phyloP scores from a whole-genome alignment of 2,329 filamentous ascomycete species.

The Raffaelea albimanens region DNA sequence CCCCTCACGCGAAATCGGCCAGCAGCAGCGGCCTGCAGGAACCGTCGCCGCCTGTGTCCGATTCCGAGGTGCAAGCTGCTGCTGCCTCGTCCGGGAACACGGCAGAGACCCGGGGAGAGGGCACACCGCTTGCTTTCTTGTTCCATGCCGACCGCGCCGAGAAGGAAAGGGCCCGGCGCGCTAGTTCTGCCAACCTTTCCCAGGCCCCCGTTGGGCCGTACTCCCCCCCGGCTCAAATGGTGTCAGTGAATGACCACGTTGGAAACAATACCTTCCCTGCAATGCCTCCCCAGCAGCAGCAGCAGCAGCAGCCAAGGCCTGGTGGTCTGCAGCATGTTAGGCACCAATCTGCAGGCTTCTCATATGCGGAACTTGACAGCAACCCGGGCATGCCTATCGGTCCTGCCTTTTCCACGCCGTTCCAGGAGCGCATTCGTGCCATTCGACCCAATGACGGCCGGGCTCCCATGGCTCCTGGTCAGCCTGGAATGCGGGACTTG shows the following conservation, averaged over 20 bases:
- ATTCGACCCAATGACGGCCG: slow-evolving; percentile 27
- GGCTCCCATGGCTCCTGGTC: background rate
- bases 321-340: slow-evolving; percentile 16
- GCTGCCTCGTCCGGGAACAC: slow-evolving; percentile 10
- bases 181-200: slow-evolving; percentile 38
- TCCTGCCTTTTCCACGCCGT: slow-evolving; percentile 60
- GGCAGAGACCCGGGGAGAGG: slow-evolving; percentile 23
- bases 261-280: slow-evolving; percentile 1
- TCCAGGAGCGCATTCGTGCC: slow-evolving; percentile 51
- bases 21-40: slow-evolving; percentile 28
- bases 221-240: slow-evolving; percentile 31
- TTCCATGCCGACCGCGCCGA: slow-evolving; percentile 82
- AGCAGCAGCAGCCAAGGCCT: slow-evolving; percentile 4
- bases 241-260: slow-evolving; percentile 17
- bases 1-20: slow-evolving; percentile 37
- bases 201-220: slow-evolving; percentile 41
- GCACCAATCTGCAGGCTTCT: slow-evolving; percentile 44
- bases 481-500: slow-evolving; percentile 4
- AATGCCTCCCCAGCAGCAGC: slow-evolving; percentile 1
- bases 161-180: slow-evolving; percentile 50
- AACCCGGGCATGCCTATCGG: slow-evolving; percentile 45
- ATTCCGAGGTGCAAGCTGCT: slow-evolving; percentile 35
- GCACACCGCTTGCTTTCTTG: slow-evolving; percentile 80
- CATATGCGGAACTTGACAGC: slow-evolving; percentile 60
- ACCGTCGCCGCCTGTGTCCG: slow-evolving; percentile 42